These are phyloP conservation scores for Trichosanthes truncata DNA, from an alignment of 306 rosid species.

Conservation along the genomic window DNA sequence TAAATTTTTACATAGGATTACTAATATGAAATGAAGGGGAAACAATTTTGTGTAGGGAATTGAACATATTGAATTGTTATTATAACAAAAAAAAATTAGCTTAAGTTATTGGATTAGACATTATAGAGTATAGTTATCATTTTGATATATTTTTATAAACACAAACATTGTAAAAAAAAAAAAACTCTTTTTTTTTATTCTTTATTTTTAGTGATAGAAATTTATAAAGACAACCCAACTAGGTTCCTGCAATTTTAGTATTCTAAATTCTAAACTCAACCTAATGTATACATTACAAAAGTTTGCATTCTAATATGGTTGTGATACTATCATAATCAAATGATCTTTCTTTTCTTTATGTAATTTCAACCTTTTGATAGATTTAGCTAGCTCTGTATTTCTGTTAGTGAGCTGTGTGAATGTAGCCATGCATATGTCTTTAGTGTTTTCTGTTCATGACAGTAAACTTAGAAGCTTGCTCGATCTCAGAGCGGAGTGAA, in stretches of 20 bases:
- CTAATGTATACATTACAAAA: background rate
- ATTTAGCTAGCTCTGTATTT: background rate
- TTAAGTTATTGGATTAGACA: background rate
- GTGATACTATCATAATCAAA: background rate
- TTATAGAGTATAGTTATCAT: background rate
- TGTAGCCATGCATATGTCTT: background rate
- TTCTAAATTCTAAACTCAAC: background rate
- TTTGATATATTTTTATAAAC: background rate
- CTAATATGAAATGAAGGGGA: background rate
- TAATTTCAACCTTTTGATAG: background rate
- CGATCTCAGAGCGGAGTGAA: too few species aligned
- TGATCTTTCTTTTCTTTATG: background rate
- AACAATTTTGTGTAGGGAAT: background rate
- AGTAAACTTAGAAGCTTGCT: too few species aligned
- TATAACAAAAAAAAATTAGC: background rate
- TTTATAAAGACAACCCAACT: background rate
- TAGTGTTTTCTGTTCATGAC: background rate
- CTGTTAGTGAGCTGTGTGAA: background rate
- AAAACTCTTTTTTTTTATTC: too few species aligned
- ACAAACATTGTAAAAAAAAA: background rate
- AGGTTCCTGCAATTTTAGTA: background rate
- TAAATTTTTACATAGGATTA: background rate
- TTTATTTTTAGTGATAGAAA: background rate
- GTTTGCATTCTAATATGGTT: background rate
- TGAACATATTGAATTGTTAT: background rate